A percentile compares a stretch with the other conserved stretches of the same genome.
These are phyloP conservation scores for Lasiosphaeris hirsuta DNA, from an alignment of 495 filamentous ascomycete species.

Conservation along the genomic window DNA sequence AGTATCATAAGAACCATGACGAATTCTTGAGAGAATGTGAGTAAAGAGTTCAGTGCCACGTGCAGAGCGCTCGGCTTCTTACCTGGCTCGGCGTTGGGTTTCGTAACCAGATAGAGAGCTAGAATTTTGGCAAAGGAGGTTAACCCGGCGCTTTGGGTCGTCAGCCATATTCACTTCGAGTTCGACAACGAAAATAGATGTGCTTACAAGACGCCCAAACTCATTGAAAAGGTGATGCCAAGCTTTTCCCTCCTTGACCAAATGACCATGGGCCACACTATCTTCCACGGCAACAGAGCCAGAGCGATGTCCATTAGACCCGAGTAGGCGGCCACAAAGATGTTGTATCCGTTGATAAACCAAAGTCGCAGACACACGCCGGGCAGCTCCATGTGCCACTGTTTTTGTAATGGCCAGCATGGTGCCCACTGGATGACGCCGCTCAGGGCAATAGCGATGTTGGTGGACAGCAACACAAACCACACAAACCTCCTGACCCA, in stretches of 20 bases:
- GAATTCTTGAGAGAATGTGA: neutral
- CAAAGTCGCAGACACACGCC: neutral
- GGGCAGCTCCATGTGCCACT: slow-evolving; percentile 10
- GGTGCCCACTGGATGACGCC: slow-evolving; percentile 23
- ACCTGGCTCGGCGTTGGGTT: neutral
- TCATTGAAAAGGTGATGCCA: slow-evolving; percentile 30
- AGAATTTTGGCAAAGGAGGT: slow-evolving; percentile 15
- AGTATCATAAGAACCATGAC: slow-evolving; percentile 13
- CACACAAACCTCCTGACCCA: slow-evolving; percentile 15
- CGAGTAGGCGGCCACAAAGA: slow-evolving; percentile 22
- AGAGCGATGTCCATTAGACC: slow-evolving; percentile 31
- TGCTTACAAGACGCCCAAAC: slow-evolving; percentile 24
- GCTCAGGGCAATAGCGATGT: slow-evolving; percentile 23
- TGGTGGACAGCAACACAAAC: slow-evolving; percentile 26
- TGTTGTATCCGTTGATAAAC: slow-evolving; percentile 12
- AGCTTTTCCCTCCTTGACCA: slow-evolving; percentile 25
- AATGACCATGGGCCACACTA: slow-evolving; percentile 21
- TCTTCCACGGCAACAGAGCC: slow-evolving; percentile 30
- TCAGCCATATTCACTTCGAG: neutral
- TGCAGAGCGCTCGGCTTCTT: neutral
- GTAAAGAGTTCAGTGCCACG: neutral
- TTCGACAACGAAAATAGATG: neutral
- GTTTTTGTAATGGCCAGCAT: slow-evolving; percentile 27
- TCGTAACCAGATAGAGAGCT: slow-evolving; percentile 1
- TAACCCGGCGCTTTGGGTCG: slow-evolving; percentile 12